Evolutionary conservation across 2,329 filamentous ascomycete genomes (phyloP).

Genomic region (Alternaria triticina): DNA sequence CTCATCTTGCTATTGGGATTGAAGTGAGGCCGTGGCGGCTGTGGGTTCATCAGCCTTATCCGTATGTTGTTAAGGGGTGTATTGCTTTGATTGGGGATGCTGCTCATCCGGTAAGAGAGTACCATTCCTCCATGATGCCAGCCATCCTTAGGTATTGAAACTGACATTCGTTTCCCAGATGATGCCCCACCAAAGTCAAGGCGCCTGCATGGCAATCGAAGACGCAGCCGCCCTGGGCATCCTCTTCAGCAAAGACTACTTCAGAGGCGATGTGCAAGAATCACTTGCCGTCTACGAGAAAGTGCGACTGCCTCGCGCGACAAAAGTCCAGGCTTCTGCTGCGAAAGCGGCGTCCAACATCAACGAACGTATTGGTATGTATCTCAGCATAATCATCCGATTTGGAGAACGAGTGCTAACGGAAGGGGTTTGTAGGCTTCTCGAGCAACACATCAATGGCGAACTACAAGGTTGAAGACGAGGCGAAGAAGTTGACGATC

Average conservation of each 20-base stretch:
- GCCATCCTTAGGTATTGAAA: too few relatives aligned
- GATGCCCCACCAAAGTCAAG: constrained; percentile 74
- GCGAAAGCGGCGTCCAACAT: constrained; percentile 49
- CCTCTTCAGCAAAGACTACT: constrained; percentile 60
- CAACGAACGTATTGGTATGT: constrained; percentile 52
- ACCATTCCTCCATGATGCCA: not conserved
- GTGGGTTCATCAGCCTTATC: constrained; percentile 69
- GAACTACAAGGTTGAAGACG: constrained; percentile 68
- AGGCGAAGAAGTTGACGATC: constrained; percentile 68
- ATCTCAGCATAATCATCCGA: not conserved
- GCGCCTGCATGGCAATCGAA: constrained; percentile 72
- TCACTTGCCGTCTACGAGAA: constrained; percentile 45
- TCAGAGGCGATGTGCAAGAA: constrained; percentile 43
- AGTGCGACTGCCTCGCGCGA: constrained; percentile 47
- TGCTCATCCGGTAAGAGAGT: constrained; percentile 62
- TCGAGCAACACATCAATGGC: constrained; percentile 64
- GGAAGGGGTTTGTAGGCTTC: constrained; percentile 49
- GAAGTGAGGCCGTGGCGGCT: constrained; percentile 71
- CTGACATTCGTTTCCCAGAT: constrained; percentile 50
- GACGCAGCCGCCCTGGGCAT: constrained; percentile 69
- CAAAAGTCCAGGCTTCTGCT: constrained; percentile 47
- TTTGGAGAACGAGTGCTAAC: not conserved
- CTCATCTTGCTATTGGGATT: constrained; percentile 64
- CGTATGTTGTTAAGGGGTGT: constrained; percentile 59
- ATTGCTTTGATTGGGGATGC: constrained; percentile 70